Evolutionary conservation across 1,284 basidiomycete genomes (phyloP), one percentile per base, ranked within the genome.

Genomic region (Golubevia sp.): DNA sequence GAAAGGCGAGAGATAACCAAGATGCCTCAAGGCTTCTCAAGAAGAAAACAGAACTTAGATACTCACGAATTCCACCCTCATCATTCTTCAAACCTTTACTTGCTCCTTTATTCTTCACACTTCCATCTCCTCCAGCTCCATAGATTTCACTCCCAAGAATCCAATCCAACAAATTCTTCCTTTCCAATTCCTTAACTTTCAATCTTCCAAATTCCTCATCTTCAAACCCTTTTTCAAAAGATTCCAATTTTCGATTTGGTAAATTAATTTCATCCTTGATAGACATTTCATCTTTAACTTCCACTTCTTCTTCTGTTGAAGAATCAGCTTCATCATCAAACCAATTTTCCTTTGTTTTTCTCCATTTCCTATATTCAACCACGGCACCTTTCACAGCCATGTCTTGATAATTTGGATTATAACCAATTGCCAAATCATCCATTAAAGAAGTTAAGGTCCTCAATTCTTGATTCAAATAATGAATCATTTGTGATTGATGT

Each of bases 331-430:
- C 56, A 18, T 51, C 60, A n/a, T n/a, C n/a, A n/a, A n/a, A n/a
- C n/a, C n/a, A n/a, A n/a, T n/a, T n/a, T 5, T 3, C 4, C 4
- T 3, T 3, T 5, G 38, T 44, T 2, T 67, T 63, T 24, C 71
- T 63, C 77, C 77, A 79, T 21, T 70, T 56, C 51, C 70, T 72
- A 68, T 77, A 79, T 1, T 69, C 77, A n/a, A 79, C 71, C 20
- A 79, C 77, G 15, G 74, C 77, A 23, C 73, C 75, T 53, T 79
- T 79, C 62, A 79, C 77, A 20, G 77, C 77, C 77, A 79, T 79
- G 48, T 79, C 77, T 49, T 79, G 77, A 55, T 79, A 76, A 62
- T 79, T 79, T 27, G 77, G 77, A 56, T 79, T 79, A 70, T 79
- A 79, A 0, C 66, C 72, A 23, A 67, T 71, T 0, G 74, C 71